Conservation (phyloP, 2,329 filamentous ascomycete genomes). For the Alternaria brassicae region DNA sequence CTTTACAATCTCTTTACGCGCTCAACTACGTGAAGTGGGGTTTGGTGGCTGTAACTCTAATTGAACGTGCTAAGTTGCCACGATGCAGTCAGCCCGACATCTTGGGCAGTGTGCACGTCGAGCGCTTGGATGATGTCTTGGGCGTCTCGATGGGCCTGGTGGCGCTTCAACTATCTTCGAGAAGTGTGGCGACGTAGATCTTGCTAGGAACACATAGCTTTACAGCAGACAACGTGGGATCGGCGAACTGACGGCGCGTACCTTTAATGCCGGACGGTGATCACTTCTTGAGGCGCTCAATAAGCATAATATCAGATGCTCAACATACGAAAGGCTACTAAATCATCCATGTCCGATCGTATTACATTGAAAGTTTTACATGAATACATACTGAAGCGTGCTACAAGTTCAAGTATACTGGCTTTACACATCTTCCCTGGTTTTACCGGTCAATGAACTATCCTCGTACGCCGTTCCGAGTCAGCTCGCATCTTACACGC, state of each 20-base stretch:
- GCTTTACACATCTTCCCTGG: not conserved
- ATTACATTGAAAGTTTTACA: not conserved
- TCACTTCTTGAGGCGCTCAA: conserved; percentile 16
- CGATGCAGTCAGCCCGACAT: conserved; percentile 11
- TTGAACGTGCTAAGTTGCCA: conserved; percentile 25
- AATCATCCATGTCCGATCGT: not conserved
- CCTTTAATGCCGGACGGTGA: conserved; percentile 8
- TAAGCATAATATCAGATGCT: not conserved
- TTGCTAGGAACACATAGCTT: not conserved
- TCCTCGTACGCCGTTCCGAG: not conserved
- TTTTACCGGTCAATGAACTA: not conserved
- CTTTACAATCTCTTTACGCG: conserved; percentile 27
- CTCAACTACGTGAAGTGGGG: conserved; percentile 17
- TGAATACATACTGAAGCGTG: not conserved
- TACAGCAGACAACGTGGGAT: conserved; percentile 15
- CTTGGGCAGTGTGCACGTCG: conserved; percentile 4
- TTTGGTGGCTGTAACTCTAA: conserved; percentile 38
- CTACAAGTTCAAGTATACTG: not conserved
- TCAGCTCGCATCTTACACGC: not conserved
- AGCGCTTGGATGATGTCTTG: conserved; percentile 23
- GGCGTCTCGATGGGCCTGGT: conserved; percentile 20
- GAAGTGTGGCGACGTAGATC: conserved; percentile 13
- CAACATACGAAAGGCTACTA: not conserved
- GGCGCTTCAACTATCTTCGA: conserved; percentile 13
- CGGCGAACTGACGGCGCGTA: conserved; percentile 12